Evolutionary conservation across 2,329 filamentous ascomycete genomes (phyloP), one percentile per base, ranked within the genome.

Genomic region (Colletotrichum endophyticum): DNA sequence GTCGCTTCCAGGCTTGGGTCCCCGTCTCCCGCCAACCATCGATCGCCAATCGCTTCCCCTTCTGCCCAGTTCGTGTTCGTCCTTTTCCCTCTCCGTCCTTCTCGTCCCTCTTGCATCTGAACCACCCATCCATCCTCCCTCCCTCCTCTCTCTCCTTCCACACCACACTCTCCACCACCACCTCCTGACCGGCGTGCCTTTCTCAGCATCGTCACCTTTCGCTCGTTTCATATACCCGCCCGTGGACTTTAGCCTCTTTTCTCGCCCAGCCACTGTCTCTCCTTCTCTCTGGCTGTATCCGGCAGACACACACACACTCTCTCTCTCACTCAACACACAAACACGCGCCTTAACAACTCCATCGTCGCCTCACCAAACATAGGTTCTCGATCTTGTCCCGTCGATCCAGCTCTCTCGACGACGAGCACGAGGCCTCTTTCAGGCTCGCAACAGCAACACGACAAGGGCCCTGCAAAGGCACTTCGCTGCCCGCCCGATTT

Each of bases 171-270:
- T 64, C 69, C 66, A 73, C 66, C 30, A 62, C 30, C 66, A 77
- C 75, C 67, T 76, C 72, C 72, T 77, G 78, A 77, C 70, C 73
- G 70, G 61, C 76, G 76, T 79, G 76, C 70, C 70, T 76, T 53
- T 69, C 73, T 76, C 73, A 72, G 76, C 67, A 75, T 76, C 68
- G 76, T 78, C 79, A 68, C 77, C 75, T 72, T 78, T 59, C 78
- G 71, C 78, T 81, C 79, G 79, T 80, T 82, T 81, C 81, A 80
- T 70, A 76, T 79, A 79, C 72, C 79, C 79, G 80, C 79, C 73
- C 72, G 73, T 70, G 64, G 69, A 66, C 70, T 73, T 76, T 73
- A 73, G 70, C 75, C 75, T 77, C 77, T 74, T 70, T 70, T 78
- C n/a, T 77, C 56, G 34, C 15, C 77, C 78, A 76, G 78, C 74